Base-by-base conservation (phyloP, 495 filamentous ascomycete genomes). In the Mytilinidion resinicola region DNA sequence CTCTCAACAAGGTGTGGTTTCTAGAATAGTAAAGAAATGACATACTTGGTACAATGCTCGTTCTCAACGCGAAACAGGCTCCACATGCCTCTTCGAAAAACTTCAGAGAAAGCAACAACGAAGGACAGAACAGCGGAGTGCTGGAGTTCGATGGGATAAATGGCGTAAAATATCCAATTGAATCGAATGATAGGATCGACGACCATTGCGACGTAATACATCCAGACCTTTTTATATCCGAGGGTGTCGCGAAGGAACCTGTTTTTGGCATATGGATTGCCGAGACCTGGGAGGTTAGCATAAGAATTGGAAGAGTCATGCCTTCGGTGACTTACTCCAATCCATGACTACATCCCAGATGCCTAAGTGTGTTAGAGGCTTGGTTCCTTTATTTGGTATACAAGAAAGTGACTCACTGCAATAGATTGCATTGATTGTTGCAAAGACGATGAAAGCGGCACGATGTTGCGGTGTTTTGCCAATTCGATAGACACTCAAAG, bases 311-410 rank as follows among this genome's bases (percentile, higher is more conserved):
- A 7, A 6, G 46, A n/a, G 46, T 12, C 15, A 2, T 30, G 20
- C 10, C 10, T 39, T 19, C n/a, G 14, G 6, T 8, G n/a, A 63
- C 69, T 35, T 67, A 76, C 80, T 91, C 85, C 91, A 97, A 72
- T 98, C 93, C 88, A 96, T 96, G 56, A 86, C 82, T n/a, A 98
- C 66, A 64, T 98, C 93, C 93, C 93, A 98, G n/a, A 96, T 78
- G 1, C 53, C 59, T 61, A 41, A 3, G 14, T 11, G 5, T 39
- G 50, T 59, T 41, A 53, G 39, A 17, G n/a, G 38, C n/a, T 8
- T 38, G 10, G 11, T 25, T 25, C 4, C 3, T 33, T 8, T 6
- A 14, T 53, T 35, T 15, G 7, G 52, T 12, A 7, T 10, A 20
- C 0, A 9, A 50, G 10, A 53, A 8, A n/a, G 34, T 2, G 30